Evolutionary conservation across 495 filamentous ascomycete genomes (phyloP), one percentile per base, ranked within the genome.

Genomic region (Daldinia vernicosa): DNA sequence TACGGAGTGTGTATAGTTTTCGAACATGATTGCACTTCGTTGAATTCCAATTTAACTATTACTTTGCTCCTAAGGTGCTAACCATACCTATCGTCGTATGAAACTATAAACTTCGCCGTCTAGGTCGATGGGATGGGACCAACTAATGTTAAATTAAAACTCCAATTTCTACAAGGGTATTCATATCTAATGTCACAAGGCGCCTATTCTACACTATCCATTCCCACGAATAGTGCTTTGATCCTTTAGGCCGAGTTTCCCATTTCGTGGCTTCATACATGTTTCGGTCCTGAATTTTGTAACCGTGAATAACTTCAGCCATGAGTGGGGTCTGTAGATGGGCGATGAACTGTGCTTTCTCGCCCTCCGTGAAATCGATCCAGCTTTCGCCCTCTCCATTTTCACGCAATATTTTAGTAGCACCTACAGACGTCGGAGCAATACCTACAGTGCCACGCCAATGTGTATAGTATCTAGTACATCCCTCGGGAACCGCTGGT

Each of bases 281-380:
- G 9, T 45, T 19, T 15, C 60, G 22, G 45, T 67, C 56, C 30
- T 47, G 28, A 11, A 67, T 35, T 15, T 67, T 67, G 56, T 67
- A 67, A 8, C 55, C 55, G 6, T 35, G 43, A 33, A 45, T 15
- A 19, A 45, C 55, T 22, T 27, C 33, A 4, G 2, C 32, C 15
- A 60, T n/a, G 19, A 53, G 47, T 24, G 64, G 56, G 15, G 28
- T 56, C n/a, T 54, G 19, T n/a, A 19, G 26, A 11, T 67, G 33
- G 6, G n/a, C 64, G 55, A 67, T 43, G 50, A 67, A 67, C 9
- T 60, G 64, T 24, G 64, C 56, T n/a, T 55, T 60, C 47, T 24
- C 32, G 8, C 33, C 26, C 17, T 59, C 56, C 6, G 53, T 30
- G 47, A 67, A 67, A 9, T 67, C 55, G 11, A 67, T n/a, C 45